Evolutionary conservation across 2,329 filamentous ascomycete species (phyloP).

Genomic region (Lasiodiplodia theobromae): DNA sequence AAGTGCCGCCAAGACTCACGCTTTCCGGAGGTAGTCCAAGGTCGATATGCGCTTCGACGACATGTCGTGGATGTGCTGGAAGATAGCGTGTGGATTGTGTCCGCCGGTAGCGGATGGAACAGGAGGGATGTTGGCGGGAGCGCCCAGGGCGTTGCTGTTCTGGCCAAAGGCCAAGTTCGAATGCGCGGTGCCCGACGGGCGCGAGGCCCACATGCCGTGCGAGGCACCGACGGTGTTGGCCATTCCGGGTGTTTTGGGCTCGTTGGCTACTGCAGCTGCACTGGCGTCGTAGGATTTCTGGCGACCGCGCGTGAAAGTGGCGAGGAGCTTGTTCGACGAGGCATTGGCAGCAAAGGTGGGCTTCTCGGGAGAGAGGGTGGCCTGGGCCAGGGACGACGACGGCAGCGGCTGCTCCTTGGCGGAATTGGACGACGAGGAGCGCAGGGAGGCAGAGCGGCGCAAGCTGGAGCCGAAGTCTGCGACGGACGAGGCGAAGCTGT

Average conservation of each 20-base stretch:
- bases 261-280: slow-evolving; percentile 35
- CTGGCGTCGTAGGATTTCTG: slow-evolving; percentile 46
- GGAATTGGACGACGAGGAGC: slow-evolving; percentile 45
- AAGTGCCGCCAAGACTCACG: slow-evolving; percentile 64
- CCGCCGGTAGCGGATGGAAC: slow-evolving; percentile 43
- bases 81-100: slow-evolving; percentile 62
- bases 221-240: slow-evolving; percentile 9
- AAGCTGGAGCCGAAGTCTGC: slow-evolving; percentile 49
- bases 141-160: slow-evolving; percentile 2
- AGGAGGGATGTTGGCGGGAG: slow-evolving; percentile 32
- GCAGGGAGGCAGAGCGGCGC: slow-evolving; percentile 50
- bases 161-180: slow-evolving; percentile 24
- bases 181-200: slow-evolving; percentile 24
- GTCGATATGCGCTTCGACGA: slow-evolving; percentile 94
- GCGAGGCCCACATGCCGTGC: slow-evolving; percentile 20
- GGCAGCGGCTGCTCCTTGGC: slow-evolving; percentile 37
- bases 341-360: slow-evolving; percentile 35
- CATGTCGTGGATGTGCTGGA: slow-evolving; percentile 79
- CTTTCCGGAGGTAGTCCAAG: slow-evolving; percentile 88
- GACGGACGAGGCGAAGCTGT: slow-evolving; percentile 44
- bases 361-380: slow-evolving; percentile 48
- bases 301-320: slow-evolving; percentile 44
- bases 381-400: slow-evolving; percentile 37
- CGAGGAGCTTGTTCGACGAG: slow-evolving; percentile 44
- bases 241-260: slow-evolving; percentile 20